Percentiles rank a stretch among this genome's conserved stretches.
These are phyloP conservation scores for Santalum album DNA, from an alignment of 164 flowering plant species.

Conservation along the genomic window DNA sequence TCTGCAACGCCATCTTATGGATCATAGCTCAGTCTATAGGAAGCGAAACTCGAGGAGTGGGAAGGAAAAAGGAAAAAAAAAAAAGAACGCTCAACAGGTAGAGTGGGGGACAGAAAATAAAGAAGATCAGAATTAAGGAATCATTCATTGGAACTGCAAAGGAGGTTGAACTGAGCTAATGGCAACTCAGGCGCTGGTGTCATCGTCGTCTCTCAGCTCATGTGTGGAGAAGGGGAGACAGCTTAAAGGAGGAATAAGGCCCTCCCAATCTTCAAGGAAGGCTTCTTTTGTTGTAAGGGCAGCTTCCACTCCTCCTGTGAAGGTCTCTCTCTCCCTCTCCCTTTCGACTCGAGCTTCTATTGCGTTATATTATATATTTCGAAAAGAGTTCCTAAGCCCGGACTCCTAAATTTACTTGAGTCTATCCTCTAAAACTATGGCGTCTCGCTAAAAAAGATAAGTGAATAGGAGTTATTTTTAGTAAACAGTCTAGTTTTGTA, in stretches of 20 bases:
- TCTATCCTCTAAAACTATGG: no score
- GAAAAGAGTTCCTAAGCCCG: no score
- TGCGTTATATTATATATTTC: no score
- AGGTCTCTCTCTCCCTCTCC: constrained; percentile 30
- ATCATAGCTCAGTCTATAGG: background rate
- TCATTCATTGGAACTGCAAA: no score
- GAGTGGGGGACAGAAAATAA: background rate
- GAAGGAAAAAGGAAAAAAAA: background rate
- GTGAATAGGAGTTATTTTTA: no score
- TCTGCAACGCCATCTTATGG: constrained; percentile 14
- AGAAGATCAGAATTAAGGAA: no score
- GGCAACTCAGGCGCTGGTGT: constrained; percentile 75
- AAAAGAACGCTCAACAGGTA: background rate
- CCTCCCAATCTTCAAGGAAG: constrained; percentile 30
- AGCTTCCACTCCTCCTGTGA: constrained; percentile 77
- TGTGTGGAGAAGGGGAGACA: constrained; percentile 63
- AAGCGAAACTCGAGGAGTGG: background rate
- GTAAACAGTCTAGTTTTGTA: no score
- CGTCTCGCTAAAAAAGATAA: no score
- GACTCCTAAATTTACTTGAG: no score
- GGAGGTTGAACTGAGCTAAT: no score
- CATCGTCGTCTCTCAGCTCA: constrained; percentile 67
- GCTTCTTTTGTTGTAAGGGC: constrained; percentile 66
- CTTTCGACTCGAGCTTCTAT: no score
- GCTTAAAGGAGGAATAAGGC: constrained; percentile 35